Evolutionary conservation across 1,139 yeast genomes (phyloP).

Genomic region (Suhomyces choctaworum): DNA sequence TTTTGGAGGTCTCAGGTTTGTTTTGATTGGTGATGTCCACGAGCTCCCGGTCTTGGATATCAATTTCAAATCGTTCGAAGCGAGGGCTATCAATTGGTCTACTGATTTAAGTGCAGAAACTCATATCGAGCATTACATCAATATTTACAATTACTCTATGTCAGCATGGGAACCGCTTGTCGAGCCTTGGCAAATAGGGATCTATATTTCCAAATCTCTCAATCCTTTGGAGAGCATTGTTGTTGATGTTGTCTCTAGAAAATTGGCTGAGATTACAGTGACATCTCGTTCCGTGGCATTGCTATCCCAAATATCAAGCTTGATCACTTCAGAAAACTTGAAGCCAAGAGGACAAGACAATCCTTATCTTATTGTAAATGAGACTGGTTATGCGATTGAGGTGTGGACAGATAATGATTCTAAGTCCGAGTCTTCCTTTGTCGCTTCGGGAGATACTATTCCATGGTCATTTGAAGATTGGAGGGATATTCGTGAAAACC

Average conservation of each 20-base stretch:
- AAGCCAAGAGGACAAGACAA: constrained; percentile 77
- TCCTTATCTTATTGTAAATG: constrained; percentile 79
- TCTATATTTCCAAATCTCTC: constrained; percentile 58
- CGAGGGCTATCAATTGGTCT: constrained; percentile 84
- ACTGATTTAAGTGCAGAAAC: constrained; percentile 76
- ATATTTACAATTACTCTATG: constrained; percentile 85
- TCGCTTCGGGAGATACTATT: constrained; percentile 25
- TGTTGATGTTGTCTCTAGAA: constrained; percentile 68
- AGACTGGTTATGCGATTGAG: constrained; percentile 77
- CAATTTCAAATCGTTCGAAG: constrained; percentile 70
- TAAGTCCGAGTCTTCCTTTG: constrained; percentile 1
- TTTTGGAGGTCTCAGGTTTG: constrained; percentile 81
- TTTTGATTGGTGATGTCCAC: constrained; percentile 89
- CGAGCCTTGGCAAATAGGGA: constrained; percentile 83
- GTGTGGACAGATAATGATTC: constrained; percentile 65
- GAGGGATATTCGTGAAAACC: constrained; percentile 78
- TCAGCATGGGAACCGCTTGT: constrained; percentile 96
- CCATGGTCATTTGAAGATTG: constrained; percentile 97
- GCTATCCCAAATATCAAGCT: constrained; percentile 63
- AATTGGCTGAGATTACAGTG: constrained; percentile 75
- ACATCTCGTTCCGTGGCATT: constrained; percentile 82
- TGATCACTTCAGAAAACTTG: constrained; percentile 52
- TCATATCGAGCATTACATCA: constrained; percentile 66
- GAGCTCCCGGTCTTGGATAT: constrained; percentile 90
- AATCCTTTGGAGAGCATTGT: constrained; percentile 50